A percentile compares a stretch with the other conserved stretches of the same genome.
phyloP scores from a whole-genome alignment of 164 flowering plant species.

The Piper longum region DNA sequence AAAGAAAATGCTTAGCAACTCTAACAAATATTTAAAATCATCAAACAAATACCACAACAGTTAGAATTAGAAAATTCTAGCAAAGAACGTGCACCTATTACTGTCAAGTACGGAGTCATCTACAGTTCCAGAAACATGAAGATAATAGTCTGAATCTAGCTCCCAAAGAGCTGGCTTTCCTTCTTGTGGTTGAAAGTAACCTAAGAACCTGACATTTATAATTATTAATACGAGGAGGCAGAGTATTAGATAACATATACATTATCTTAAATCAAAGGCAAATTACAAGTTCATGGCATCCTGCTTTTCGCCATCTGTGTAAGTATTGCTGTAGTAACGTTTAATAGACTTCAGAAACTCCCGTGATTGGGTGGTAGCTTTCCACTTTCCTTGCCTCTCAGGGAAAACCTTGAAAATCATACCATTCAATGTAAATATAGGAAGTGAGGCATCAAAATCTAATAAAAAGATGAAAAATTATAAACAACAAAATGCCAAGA shows the following conservation, averaged over 20 bases:
- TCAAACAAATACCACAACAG: too few relatives aligned
- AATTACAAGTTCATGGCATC: slow-evolving; percentile 89
- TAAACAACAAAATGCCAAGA: neutral
- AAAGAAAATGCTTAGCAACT: too few relatives aligned
- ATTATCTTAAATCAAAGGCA: too few relatives aligned
- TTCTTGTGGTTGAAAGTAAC: slow-evolving; percentile 91
- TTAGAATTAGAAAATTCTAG: too few relatives aligned
- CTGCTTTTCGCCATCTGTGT: slow-evolving; percentile 97
- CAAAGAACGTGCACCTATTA: slow-evolving; percentile 24
- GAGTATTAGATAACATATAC: neutral
- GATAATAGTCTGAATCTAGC: slow-evolving; percentile 93
- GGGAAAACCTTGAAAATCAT: slow-evolving; percentile 54
- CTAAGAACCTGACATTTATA: slow-evolving; percentile 58
- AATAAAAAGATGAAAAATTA: neutral
- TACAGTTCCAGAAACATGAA: slow-evolving; percentile 80
- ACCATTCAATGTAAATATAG: neutral
- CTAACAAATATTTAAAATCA: too few relatives aligned
- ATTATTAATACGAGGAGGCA: slow-evolving; percentile 1
- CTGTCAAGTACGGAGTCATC: slow-evolving; percentile 44
- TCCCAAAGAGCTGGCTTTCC: slow-evolving; percentile 99
- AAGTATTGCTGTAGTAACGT: slow-evolving; percentile 88
- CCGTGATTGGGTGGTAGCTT: slow-evolving; percentile 90
- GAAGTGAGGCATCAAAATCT: neutral
- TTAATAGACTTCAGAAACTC: slow-evolving; percentile 91
- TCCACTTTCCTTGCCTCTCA: slow-evolving; percentile 99